phyloP scores from a whole-genome alignment of 306 rosid species.

The Pachyrhizus erosus region DNA sequence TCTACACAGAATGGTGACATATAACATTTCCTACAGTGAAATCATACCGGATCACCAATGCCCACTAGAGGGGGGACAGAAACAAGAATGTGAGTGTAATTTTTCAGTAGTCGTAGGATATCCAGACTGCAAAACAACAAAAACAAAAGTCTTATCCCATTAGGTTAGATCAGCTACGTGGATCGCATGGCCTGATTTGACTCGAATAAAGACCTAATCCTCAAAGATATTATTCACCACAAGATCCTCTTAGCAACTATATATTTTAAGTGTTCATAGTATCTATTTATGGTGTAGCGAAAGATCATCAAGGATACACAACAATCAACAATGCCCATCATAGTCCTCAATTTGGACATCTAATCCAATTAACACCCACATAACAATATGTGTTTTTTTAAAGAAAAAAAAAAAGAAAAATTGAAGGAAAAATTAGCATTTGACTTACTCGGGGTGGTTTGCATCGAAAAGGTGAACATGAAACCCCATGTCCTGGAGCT shows the following conservation, averaged over 20 bases:
- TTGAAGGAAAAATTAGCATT: neutral
- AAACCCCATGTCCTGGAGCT: constrained; percentile 74
- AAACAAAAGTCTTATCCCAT: neutral
- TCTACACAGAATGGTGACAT: neutral
- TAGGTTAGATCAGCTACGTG: neutral
- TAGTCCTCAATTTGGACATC: neutral
- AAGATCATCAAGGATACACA: neutral
- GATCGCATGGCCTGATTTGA: neutral
- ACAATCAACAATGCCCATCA: neutral
- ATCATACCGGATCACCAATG: constrained; percentile 79
- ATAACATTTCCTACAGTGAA: neutral
- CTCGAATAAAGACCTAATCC: neutral
- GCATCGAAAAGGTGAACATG: constrained; percentile 72
- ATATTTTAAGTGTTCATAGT: neutral
- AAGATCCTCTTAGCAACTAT: neutral
- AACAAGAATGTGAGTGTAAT: constrained; percentile 77
- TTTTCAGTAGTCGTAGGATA: constrained; percentile 57
- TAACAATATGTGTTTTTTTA: neutral
- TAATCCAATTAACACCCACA: constrained; percentile 14
- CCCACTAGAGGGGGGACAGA: constrained; percentile 71
- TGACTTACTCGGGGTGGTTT: constrained; percentile 69
- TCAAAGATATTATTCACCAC: neutral
- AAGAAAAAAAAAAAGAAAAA: neutral
- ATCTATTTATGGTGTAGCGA: neutral
- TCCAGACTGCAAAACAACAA: constrained; percentile 52